Evolutionary conservation across 1,139 yeast genomes (phyloP).

Genomic region (Suhomyces panamericanus): DNA sequence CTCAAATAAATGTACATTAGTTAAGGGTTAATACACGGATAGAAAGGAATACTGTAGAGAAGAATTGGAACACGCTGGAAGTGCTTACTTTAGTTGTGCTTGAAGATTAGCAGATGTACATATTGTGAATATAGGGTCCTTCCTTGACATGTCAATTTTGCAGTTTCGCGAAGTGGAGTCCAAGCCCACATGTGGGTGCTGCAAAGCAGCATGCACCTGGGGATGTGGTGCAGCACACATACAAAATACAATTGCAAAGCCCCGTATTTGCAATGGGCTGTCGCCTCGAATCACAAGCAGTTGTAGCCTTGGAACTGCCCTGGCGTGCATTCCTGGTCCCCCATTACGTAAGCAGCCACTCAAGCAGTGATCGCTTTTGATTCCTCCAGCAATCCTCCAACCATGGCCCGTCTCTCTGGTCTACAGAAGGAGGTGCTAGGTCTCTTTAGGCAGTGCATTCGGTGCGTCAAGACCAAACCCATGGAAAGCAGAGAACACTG

Average conservation of each 20-base stretch:
- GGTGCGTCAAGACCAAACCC: constrained; percentile 61
- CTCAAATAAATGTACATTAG: constrained; percentile 24
- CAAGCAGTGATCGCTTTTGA: constrained; percentile 1
- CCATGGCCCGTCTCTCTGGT: constrained; percentile 54
- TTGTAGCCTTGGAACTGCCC: no score
- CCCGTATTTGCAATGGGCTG: background rate
- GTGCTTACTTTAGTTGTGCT: no score
- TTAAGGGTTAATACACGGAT: background rate
- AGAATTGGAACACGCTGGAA: no score
- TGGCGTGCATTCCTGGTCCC: background rate
- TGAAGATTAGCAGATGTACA: no score
- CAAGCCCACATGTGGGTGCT: background rate
- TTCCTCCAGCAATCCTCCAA: constrained; percentile 2
- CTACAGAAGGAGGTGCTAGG: constrained; percentile 64
- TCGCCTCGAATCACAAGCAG: background rate
- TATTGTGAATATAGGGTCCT: no score
- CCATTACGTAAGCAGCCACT: background rate
- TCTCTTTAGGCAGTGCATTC: constrained; percentile 58
- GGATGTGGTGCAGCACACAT: background rate
- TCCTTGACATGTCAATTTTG: background rate
- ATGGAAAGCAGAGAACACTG: constrained; percentile 43
- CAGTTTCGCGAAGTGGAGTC: background rate
- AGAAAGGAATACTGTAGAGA: background rate
- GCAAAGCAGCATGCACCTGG: background rate
- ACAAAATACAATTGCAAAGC: background rate